Evolutionary conservation across 768 basidiomycete genomes (phyloP).

Genomic region (Mycena olivaceomarginata): DNA sequence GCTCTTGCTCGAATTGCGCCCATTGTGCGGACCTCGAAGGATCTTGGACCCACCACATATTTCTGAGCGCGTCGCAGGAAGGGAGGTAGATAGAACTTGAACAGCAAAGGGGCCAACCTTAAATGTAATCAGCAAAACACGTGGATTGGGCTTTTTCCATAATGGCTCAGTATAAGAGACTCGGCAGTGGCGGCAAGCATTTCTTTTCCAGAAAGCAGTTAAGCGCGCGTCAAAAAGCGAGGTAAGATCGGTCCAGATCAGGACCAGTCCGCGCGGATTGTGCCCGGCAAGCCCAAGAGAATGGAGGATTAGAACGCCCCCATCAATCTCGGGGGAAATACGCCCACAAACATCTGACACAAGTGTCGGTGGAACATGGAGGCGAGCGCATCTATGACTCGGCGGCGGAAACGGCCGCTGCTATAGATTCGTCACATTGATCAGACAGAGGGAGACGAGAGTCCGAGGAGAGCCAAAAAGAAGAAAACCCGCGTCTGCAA

Average conservation of each 20-base stretch:
- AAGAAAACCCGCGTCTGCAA: too few species aligned
- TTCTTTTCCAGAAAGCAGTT: background rate
- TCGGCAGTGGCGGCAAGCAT: background rate
- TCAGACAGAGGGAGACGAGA: too few species aligned
- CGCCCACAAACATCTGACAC: conserved; percentile 30
- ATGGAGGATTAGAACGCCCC: conserved; percentile 1
- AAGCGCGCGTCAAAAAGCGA: conserved; percentile 10
- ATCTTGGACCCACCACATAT: conserved; percentile 7
- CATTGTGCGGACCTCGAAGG: background rate
- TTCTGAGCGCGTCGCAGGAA: conserved; percentile 19
- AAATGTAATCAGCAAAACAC: conserved; percentile 8
- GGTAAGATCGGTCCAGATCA: conserved; percentile 20
- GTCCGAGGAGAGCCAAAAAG: too few species aligned
- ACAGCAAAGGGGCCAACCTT: conserved; percentile 7
- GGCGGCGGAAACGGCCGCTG: conserved; percentile 3
- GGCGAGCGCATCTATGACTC: background rate
- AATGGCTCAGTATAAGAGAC: background rate
- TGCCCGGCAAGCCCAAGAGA: background rate
- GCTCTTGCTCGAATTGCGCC: background rate
- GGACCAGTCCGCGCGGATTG: background rate
- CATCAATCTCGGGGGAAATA: conserved; percentile 28
- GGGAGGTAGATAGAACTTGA: background rate
- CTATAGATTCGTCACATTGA: too few species aligned
- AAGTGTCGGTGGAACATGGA: background rate
- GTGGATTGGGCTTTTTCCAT: background rate